These are phyloP conservation scores for Tritrichomonas musculus DNA, from an alignment of 208 protist genomes.

Conservation along the genomic window DNA sequence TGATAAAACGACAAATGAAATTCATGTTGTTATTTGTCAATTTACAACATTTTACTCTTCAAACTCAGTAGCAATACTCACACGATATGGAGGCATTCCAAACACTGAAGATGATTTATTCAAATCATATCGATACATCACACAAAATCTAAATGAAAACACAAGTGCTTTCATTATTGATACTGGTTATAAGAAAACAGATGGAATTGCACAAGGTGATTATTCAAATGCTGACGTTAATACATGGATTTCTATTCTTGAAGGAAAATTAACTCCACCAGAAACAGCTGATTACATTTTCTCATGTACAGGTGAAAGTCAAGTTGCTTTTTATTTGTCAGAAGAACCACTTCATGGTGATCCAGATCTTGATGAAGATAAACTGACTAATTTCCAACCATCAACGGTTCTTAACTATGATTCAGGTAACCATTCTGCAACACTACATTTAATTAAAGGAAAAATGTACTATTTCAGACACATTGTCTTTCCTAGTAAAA, in stretches of 20 bases:
- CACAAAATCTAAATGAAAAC: not conserved
- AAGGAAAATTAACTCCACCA: not conserved
- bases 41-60: not conserved
- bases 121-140: not conserved
- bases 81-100: not conserved
- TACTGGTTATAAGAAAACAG: not conserved
- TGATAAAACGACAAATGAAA: not conserved
- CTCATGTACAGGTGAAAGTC: not conserved
- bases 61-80: not conserved
- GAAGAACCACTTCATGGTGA: not conserved
- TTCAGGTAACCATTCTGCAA: not conserved
- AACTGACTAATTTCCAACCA: not conserved
- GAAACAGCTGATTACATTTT: not conserved
- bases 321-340: not conserved
- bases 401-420: not conserved
- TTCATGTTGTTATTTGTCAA: no score
- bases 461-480: not conserved
- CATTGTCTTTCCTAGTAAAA: no score
- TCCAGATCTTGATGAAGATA: not conserved
- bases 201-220: not conserved
- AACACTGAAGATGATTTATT: not conserved
- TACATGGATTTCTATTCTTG: not conserved
- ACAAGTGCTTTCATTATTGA: not conserved
- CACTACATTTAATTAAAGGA: not conserved
- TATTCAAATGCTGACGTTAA: not conserved